These are phyloP conservation scores for Cryptococcus sp. DNA, from an alignment of 1,284 basidiomycete genomes.

Conservation along the genomic window DNA sequence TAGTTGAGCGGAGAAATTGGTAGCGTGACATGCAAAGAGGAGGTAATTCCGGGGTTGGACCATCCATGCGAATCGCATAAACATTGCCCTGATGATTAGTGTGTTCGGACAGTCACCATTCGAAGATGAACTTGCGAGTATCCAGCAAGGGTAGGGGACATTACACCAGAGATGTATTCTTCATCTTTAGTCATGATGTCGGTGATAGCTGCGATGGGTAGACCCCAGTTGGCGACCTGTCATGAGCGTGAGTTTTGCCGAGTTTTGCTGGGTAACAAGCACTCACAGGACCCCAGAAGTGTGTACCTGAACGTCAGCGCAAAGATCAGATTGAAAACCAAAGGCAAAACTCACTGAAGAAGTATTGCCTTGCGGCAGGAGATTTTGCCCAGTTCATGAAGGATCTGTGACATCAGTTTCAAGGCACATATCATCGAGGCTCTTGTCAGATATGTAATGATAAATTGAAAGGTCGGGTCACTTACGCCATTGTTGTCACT, in stretches of 20 bases:
- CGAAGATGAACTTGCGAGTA: constrained; percentile 71
- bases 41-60: constrained; percentile 93
- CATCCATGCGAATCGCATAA: constrained; percentile 95
- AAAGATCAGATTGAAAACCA: neutral
- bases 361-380: constrained; percentile 83
- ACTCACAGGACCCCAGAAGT: constrained; percentile 90
- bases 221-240: constrained; percentile 93
- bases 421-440: too few species aligned
- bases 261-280: neutral
- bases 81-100: constrained; percentile 64
- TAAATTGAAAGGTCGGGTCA: too few species aligned
- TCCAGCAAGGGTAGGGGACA: constrained; percentile 80
- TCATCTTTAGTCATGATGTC: constrained; percentile 83
- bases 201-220: constrained; percentile 83
- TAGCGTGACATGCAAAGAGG: constrained; percentile 85
- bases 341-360: constrained; percentile 68
- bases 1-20: constrained; percentile 80
- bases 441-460: too few species aligned
- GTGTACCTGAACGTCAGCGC: constrained; percentile 62
- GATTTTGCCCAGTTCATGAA: constrained; percentile 82
- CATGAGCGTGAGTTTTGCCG: neutral
- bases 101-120: neutral
- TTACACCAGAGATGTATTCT: constrained; percentile 86
- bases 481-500: too few species aligned
- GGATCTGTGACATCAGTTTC: too few species aligned